A percentile compares a stretch with the other conserved stretches of the same genome.
Conservation (phyloP, 1,139 yeast genomes). For the Blastobotrys illinoisensis region DNA sequence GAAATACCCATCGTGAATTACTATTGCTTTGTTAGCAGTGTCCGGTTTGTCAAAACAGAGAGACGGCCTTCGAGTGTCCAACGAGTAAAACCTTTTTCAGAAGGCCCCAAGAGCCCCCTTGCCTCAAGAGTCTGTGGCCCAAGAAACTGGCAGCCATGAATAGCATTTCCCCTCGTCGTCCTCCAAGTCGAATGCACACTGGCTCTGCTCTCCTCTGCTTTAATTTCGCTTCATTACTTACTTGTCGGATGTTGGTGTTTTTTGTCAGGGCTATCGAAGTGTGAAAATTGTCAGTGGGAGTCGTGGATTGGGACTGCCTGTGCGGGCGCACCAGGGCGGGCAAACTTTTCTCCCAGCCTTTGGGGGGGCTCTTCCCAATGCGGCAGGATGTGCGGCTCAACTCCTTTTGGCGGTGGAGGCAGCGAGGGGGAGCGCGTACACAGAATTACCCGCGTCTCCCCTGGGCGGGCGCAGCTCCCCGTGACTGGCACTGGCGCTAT, state of each 20-base stretch:
- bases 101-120: too few species aligned
- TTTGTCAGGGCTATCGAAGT: not conserved
- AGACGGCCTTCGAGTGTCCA: too few species aligned
- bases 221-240: not conserved
- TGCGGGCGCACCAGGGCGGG: not conserved
- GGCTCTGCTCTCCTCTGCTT: not conserved
- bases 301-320: not conserved
- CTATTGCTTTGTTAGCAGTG: not conserved
- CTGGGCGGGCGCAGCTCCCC: not conserved
- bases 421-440: not conserved
- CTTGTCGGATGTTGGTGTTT: not conserved
- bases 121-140: too few species aligned
- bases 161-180: not conserved
- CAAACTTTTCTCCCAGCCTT: not conserved
- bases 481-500: not conserved
- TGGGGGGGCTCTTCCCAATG: not conserved
- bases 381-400: not conserved
- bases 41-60: too few species aligned
- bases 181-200: not conserved
- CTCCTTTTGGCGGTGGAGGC: not conserved
- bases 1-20: conserved; percentile 84
- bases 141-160: not conserved
- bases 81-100: too few species aligned
- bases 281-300: not conserved
- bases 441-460: not conserved